Percentiles rank a stretch among this genome's conserved stretches.
These are phyloP conservation scores for Ganoderma leucocontextum DNA, from an alignment of 1,284 basidiomycete genomes.

Conservation along the genomic window DNA sequence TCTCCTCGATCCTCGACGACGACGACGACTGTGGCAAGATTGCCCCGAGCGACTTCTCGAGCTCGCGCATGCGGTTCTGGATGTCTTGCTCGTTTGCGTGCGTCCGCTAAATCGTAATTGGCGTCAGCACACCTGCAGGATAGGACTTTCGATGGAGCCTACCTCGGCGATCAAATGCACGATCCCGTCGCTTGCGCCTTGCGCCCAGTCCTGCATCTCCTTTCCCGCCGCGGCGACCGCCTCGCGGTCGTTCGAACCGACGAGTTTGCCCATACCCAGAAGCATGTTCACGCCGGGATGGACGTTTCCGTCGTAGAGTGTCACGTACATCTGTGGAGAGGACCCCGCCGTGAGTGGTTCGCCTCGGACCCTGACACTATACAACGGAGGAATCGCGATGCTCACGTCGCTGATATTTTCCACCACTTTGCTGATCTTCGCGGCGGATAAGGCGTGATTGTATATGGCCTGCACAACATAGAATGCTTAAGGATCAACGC, in stretches of 20 bases:
- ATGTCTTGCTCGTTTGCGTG: conserved; percentile 18
- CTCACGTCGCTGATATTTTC: conserved; percentile 23
- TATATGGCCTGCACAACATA: conserved; percentile 12
- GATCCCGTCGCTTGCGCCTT: conserved; percentile 18
- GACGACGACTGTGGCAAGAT: conserved; percentile 12
- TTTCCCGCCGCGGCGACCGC: conserved; percentile 13
- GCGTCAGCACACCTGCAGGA: background rate
- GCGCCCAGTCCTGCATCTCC: conserved; percentile 20
- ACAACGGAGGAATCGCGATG: too few species aligned
- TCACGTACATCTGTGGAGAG: conserved; percentile 22
- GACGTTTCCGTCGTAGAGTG: conserved; percentile 20
- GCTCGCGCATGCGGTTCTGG: conserved; percentile 13
- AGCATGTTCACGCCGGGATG: conserved; percentile 28
- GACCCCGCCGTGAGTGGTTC: too few species aligned
- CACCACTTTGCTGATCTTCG: conserved; percentile 20
- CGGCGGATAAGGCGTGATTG: conserved; percentile 18
- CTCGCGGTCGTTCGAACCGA: conserved; percentile 12
- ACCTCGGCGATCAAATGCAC: conserved; percentile 15
- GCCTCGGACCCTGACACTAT: too few species aligned
- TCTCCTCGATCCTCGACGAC: conserved; percentile 11
- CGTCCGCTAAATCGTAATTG: conserved; percentile 12
- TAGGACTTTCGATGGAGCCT: background rate
- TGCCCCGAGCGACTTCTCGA: conserved; percentile 15
- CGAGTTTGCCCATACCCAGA: conserved; percentile 20
- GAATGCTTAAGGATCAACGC: background rate